Evolutionary conservation across 176 grass and related monocot genomes (phyloP), one percentile per base, ranked within the genome.

Genomic region (Areca catechu): DNA sequence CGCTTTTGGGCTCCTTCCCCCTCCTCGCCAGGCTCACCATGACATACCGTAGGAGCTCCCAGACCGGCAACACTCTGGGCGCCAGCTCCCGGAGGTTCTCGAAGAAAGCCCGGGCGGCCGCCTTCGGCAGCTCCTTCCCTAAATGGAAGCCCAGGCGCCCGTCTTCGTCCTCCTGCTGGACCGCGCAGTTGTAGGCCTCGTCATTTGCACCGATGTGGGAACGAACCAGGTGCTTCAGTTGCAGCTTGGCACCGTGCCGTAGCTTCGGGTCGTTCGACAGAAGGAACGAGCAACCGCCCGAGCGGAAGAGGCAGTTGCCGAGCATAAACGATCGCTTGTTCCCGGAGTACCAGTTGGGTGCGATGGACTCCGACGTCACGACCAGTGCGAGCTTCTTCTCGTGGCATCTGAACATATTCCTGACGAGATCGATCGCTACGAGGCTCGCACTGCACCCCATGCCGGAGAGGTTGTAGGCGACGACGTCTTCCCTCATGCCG

Each of bases 271-370:
- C 53, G 76, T 95, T 89, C 50, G 82, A 82, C 15, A 95, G 90
- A 65, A 95, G 82, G 79, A 89, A 89, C 20, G 79, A 76, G 80
- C 90, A 89, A n/a, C 90, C 90, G 61, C 90, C 90, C 14, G 90
- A 95, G 59, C 90, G 90, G 73, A 95, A 95, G 22, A 95, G 85
- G 76, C 90, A 95, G 76, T 95, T 95, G 5, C 85, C 90, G 1
- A 95, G 79, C 90, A 95, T 89, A 79, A 95, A 86, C 18, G 85
- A 86, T 0, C 80, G 70, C 67, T 70, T 75, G 73, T 83, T 89
- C 23, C 85, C 90, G 2, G 82, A 74, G 74, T 95, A 95, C 90
- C 90, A 95, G 77, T 95, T 95, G 22, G 86, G 90, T 5, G 85
- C 86, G 63, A 89, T 89, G 16, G 85, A 95, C 77, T 89, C 90